Conservation (phyloP, 805 yeast genomes). For the Ogataea zsoltii region DNA sequence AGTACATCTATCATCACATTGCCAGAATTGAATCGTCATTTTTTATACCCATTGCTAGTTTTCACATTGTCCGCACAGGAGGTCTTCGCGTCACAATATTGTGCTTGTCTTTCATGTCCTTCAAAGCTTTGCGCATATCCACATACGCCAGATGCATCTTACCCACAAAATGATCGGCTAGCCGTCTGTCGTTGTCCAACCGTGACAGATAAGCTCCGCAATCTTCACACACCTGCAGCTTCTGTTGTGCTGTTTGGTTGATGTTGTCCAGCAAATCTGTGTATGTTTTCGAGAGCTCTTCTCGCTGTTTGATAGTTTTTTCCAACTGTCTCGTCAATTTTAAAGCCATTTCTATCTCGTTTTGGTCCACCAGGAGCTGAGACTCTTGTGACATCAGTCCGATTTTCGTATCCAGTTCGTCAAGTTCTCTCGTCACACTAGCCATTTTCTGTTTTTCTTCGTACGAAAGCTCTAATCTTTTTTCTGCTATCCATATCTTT, state of each 20-base stretch:
- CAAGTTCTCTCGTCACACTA: slow-evolving; percentile 48
- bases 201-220: slow-evolving; percentile 90
- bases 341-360: slow-evolving; percentile 53
- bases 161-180: slow-evolving; percentile 89
- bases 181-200: slow-evolving; percentile 81
- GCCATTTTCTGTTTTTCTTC: slow-evolving; percentile 45
- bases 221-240: slow-evolving; percentile 82
- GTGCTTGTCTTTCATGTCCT: slow-evolving; percentile 36
- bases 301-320: slow-evolving; percentile 48
- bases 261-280: slow-evolving; percentile 65
- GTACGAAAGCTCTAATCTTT: slow-evolving; percentile 67
- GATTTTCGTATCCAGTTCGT: slow-evolving; percentile 59
- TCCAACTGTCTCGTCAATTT: slow-evolving; percentile 49
- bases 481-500: slow-evolving; percentile 61
- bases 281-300: slow-evolving; percentile 53
- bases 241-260: slow-evolving; percentile 86
- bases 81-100: background rate
- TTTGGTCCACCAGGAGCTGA: slow-evolving; percentile 47
- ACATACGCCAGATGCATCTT: slow-evolving; percentile 84
- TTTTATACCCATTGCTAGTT: background rate
- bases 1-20: background rate
- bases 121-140: slow-evolving; percentile 62
- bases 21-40: background rate
- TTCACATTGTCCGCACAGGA: too few species aligned
- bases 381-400: slow-evolving; percentile 70